Base-by-base conservation (phyloP, 805 yeast genomes). In the Cyberlindnera maclurae region DNA sequence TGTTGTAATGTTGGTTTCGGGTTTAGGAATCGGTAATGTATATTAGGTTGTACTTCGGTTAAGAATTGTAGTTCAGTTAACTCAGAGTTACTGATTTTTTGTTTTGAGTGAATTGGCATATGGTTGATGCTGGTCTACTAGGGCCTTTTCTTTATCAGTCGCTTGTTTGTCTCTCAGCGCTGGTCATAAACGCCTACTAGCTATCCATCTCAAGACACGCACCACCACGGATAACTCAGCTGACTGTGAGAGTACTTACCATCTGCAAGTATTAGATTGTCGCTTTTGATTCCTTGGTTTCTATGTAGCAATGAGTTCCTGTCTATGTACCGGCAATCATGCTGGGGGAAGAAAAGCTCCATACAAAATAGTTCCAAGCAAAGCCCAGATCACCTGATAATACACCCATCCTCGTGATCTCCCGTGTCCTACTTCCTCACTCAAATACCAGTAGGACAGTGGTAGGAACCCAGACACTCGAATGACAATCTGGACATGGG, bases 331-430 rank as follows among this genome's bases (percentile, higher is more conserved):
- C 11, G 15, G 11, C 29, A 13, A 27, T 57, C 57, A 87, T n/a
- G 97, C 97, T 4, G 97, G 97, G 2, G 97, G 97, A 31, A 89
- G 65, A 54, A 85, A 89, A n/a, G 79, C 79, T 7, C 82, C 85
- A 62, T 76, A 89, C 36, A 89, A 62, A 2, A 75, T 71, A 0
- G 89, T 72, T 59, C 89, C 96, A 3, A 78, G 50, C 5, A 79
- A 55, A 16, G 64, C 66, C 95, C 95, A 89, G 1, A 71, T 47
- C 5, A 77, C 46, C 49, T 76, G 62, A 64, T 75, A 82, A 7
- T 60, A 49, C 1, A 74, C 54, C 55, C 72, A 70, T 16, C 46
- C 37, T 37, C 58, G 57, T 1, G 70, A 71, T 27, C 43, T 43
- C 34, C 43, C 51, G 24, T 48, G 49, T 18, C 36, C 36, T n/a